Evolutionary conservation across 2,329 filamentous ascomycete genomes (phyloP).

Genomic region (Aspergillus sergii): DNA sequence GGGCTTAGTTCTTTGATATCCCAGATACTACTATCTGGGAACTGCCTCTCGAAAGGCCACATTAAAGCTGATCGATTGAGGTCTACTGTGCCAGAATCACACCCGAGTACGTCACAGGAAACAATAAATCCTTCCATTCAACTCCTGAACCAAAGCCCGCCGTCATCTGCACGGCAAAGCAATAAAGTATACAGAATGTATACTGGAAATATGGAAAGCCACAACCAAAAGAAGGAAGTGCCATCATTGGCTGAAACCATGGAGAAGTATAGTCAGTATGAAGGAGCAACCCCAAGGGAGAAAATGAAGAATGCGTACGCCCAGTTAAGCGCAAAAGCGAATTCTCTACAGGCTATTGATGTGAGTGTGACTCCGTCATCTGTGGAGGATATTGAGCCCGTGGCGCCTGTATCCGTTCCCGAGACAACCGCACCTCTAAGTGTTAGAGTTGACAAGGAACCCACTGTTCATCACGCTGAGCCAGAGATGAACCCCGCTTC

Average conservation of each 20-base stretch:
- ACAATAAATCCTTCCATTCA: not conserved
- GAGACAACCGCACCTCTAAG: constrained; percentile 39
- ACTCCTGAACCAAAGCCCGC: not conserved
- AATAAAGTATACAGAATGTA: not conserved
- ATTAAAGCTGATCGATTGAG: not conserved
- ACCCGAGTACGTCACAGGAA: not conserved
- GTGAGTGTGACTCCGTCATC: constrained; percentile 47
- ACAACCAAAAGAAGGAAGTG: constrained; percentile 15
- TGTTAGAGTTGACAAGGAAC: constrained; percentile 36
- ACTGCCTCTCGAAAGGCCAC: not conserved
- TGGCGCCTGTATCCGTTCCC: constrained; percentile 28
- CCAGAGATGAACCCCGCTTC: constrained; percentile 24
- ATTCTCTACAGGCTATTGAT: constrained; percentile 23
- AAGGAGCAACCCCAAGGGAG: constrained; percentile 33
- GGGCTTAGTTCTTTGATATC: constrained; percentile 8
- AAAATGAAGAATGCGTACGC: constrained; percentile 35
- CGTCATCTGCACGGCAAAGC: not conserved
- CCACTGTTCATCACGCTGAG: constrained; percentile 24
- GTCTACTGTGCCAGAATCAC: constrained; percentile 13
- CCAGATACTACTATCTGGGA: not conserved
- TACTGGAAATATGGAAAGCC: constrained; percentile 23
- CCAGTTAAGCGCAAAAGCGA: constrained; percentile 28
- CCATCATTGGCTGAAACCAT: constrained; percentile 24
- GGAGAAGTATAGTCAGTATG: constrained; percentile 31
- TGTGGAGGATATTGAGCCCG: constrained; percentile 42